Evolutionary conservation across 805 yeast species (phyloP).

Genomic region (Deakozyma indianensis): DNA sequence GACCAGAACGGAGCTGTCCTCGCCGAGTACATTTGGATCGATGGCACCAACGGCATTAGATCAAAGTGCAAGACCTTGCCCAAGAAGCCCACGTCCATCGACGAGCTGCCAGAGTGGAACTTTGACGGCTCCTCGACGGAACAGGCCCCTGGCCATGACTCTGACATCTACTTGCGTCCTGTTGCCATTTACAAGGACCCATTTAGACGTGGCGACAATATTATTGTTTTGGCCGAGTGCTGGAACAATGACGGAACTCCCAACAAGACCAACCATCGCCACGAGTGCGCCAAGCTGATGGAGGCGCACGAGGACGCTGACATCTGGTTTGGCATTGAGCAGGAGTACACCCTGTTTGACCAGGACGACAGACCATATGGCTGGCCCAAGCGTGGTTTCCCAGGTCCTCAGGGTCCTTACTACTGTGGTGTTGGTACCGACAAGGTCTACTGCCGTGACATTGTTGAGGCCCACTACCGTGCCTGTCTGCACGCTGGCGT

Average conservation of each 20-base stretch:
- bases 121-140: conserved; percentile 98
- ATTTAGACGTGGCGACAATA: conserved; percentile 95
- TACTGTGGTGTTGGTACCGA: conserved; percentile 99
- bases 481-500: conserved; percentile 93
- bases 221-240: conserved; percentile 88
- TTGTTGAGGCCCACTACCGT: conserved; percentile 97
- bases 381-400: conserved; percentile 99
- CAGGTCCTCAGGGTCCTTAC: conserved; percentile 99
- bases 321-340: conserved; percentile 98
- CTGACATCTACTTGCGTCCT: conserved; percentile 93
- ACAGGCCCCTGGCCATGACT: conserved; percentile 97
- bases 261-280: conserved; percentile 97
- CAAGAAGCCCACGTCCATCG: conserved; percentile 53
- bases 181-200: conserved; percentile 92
- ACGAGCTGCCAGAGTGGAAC: conserved; percentile 97
- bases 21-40: conserved; percentile 98
- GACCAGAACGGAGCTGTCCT: conserved; percentile 76
- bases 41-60: conserved; percentile 79
- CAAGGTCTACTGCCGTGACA: conserved; percentile 94
- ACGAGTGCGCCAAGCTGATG: conserved; percentile 90
- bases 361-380: conserved; percentile 82
- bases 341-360: conserved; percentile 95
- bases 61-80: conserved; percentile 84
- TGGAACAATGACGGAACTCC: conserved; percentile 99
- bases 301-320: conserved; percentile 72